These are phyloP conservation scores for Albugo laibachii DNA, from an alignment of 352 stramenopile species.

Conservation along the genomic window DNA sequence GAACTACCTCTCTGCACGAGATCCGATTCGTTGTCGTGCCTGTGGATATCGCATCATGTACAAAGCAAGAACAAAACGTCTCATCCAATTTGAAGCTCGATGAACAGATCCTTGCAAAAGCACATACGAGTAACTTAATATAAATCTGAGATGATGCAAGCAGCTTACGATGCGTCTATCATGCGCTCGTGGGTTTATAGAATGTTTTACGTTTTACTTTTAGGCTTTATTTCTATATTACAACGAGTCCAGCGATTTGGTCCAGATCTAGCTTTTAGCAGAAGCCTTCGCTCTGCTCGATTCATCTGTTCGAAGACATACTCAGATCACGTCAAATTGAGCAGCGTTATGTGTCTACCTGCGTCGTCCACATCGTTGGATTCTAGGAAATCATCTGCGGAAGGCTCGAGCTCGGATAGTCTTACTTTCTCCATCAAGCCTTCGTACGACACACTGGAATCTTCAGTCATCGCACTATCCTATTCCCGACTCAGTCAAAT, in stretches of 20 bases:
- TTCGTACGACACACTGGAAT: conserved; percentile 32
- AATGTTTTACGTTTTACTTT: too few species aligned
- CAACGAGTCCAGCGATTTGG: too few species aligned
- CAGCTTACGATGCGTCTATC: too few species aligned
- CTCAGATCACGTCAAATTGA: not conserved
- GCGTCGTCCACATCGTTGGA: conserved; percentile 17
- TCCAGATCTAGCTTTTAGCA: too few species aligned
- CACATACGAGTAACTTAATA: too few species aligned
- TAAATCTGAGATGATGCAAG: too few species aligned
- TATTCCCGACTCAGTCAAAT: conserved; percentile 3
- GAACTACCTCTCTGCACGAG: conserved; percentile 89
- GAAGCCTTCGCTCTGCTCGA: not conserved
- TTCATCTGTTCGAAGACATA: not conserved
- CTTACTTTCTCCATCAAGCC: conserved; percentile 40
- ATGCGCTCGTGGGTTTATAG: too few species aligned
- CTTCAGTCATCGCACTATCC: conserved; percentile 27
- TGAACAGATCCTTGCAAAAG: conserved; percentile 12
- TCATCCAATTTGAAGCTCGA: conserved; percentile 83
- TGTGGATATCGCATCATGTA: conserved; percentile 97
- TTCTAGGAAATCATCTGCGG: conserved; percentile 26
- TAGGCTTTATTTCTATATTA: too few species aligned
- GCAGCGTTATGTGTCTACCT: not conserved
- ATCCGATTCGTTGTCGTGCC: conserved; percentile 90
- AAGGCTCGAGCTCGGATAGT: conserved; percentile 33
- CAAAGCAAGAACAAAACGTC: conserved; percentile 91